Percentiles rank a stretch among this genome's conserved stretches.
Conservation (phyloP, 176 grass and related monocot species). For the Hordeum marinum region DNA sequence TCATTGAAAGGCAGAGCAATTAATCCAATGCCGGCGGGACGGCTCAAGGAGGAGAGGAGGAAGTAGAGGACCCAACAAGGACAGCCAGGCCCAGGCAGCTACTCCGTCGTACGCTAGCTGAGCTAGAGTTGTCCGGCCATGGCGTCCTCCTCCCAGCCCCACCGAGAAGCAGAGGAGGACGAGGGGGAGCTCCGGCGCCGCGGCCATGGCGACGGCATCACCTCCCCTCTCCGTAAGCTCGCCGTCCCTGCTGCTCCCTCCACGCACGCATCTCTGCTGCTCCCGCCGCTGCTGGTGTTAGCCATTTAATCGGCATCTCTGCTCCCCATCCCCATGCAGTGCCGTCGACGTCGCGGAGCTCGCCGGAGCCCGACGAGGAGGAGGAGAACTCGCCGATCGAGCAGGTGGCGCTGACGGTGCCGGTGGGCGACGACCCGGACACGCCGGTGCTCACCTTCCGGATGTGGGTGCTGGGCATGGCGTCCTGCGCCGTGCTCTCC, state of each 20-base stretch:
- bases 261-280: too few relatives aligned
- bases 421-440: conserved; percentile 58
- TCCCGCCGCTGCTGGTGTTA: background rate
- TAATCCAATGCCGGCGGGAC: background rate
- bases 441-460: conserved; percentile 80
- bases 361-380: conserved; percentile 4
- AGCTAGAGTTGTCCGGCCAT: background rate
- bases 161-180: background rate
- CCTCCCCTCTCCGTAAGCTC: conserved; percentile 29
- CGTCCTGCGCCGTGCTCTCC: conserved; percentile 72
- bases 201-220: conserved; percentile 28
- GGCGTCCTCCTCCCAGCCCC: conserved; percentile 5
- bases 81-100: background rate
- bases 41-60: background rate
- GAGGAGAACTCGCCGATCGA: conserved; percentile 89
- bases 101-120: background rate
- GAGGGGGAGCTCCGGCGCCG: background rate
- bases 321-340: conserved; percentile 7
- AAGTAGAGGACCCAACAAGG: background rate
- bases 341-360: conserved; percentile 3
- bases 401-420: conserved; percentile 92
- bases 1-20: background rate
- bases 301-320: background rate
- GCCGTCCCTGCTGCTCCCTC: too few relatives aligned
- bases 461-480: conserved; percentile 88